phyloP scores from a whole-genome alignment of 1,139 yeast genomes.

The Groenewaldozyma auringiensis region DNA sequence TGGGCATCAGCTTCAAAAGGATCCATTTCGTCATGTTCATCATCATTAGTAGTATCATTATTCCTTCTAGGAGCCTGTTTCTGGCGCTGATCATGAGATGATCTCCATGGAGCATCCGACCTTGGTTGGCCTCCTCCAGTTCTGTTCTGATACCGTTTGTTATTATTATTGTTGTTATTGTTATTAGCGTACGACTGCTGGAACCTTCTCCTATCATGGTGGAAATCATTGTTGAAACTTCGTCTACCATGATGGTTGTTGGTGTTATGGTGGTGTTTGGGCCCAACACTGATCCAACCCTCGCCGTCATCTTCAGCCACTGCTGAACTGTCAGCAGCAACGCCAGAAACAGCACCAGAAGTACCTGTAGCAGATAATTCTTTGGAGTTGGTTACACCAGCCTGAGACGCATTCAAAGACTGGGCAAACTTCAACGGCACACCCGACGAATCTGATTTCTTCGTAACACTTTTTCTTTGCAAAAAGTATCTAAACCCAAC shows the following conservation, averaged over 20 bases:
- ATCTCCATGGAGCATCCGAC: not conserved
- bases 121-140: not conserved
- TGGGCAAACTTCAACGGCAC: conserved; percentile 12
- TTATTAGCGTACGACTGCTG: too few species aligned
- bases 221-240: not conserved
- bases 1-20: not conserved
- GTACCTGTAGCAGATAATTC: not conserved
- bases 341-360: not conserved
- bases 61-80: not conserved
- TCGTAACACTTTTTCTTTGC: conserved; percentile 9
- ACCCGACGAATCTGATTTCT: conserved; percentile 9
- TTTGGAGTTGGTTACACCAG: not conserved
- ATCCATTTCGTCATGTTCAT: not conserved
- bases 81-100: not conserved
- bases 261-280: conserved; percentile 15
- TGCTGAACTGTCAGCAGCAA: conserved; percentile 8
- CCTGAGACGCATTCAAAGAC: conserved; percentile 8
- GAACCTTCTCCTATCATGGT: conserved; percentile 1
- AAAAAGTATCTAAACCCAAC: conserved; percentile 10
- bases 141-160: not conserved
- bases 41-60: not conserved
- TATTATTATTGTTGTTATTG: too few species aligned
- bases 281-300: conserved; percentile 31
- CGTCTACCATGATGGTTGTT: conserved; percentile 8
- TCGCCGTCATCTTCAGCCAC: conserved; percentile 23